Evolutionary conservation across 805 yeast genomes (phyloP), one percentile per base, ranked within the genome.

Genomic region (Wickerhamomyces pijperi): DNA sequence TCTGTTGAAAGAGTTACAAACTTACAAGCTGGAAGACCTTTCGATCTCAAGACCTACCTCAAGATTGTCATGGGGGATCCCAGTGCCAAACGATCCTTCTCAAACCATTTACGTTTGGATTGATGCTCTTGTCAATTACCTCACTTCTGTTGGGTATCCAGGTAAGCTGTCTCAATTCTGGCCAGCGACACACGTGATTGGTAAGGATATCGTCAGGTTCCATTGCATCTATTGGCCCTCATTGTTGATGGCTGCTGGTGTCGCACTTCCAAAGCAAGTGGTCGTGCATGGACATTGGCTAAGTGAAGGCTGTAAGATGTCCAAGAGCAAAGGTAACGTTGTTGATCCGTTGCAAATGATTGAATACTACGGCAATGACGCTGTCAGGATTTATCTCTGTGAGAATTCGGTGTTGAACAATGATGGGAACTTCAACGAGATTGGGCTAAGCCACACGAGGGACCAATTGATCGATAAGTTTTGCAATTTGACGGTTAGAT

Each of bases 181-280:
- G 43, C 40, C 53, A 32, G 48, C 56, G 41, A 76, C 79, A 0
- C 97, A 92, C 56, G 63, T 92, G 2, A 74, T 92, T 25, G 98
- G 98, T 1, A 92, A 92, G 51, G 98, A 92, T 55, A 92, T 92
- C 37, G 67, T 75, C 35, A 67, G 86, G 46, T 92, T 92, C 58
- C 98, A 92, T 53, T 78, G 94, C 46, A 71, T 88, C 13, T 87
- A 85, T 52, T 92, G 98, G 98, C 97, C 97, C 0, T 77, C 85
- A 2, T 79, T 92, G 42, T 63, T 92, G 41, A 62, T 88, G 70
- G 96, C 96, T 1, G 92, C 94, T 0, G 81, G 70, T 0, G 53
- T 83, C 1, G 73, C 72, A 4, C 51, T 81, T 5, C 97, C 97
- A 0, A 61, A 68, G 33, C 79, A 77, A 42, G 72, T 92, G 3